Base-by-base conservation (phyloP, 495 filamentous ascomycete species). In the Collariella sp. region DNA sequence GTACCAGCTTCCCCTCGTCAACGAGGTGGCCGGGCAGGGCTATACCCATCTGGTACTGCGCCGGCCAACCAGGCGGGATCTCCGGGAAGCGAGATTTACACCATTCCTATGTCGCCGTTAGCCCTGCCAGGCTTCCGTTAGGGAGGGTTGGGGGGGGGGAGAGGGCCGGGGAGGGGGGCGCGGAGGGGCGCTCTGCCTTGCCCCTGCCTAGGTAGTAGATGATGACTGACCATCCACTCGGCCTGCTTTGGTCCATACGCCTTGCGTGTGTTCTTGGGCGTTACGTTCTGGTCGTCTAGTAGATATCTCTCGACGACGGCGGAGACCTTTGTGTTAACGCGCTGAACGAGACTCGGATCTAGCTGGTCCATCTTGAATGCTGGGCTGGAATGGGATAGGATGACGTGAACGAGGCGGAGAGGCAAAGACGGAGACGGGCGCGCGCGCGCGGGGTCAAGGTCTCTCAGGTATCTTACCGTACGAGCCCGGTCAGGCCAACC, bases 181-280 rank as follows among this genome's bases (percentile, higher is more conserved):
- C n/a, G n/a, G n/a, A n/a, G n/a, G n/a, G n/a, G n/a, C n/a, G n/a
- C n/a, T n/a, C n/a, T n/a, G n/a, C n/a, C n/a, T n/a, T n/a, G n/a
- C n/a, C n/a, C n/a, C n/a, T n/a, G n/a, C n/a, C n/a, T n/a, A n/a
- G n/a, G n/a, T n/a, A n/a, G n/a, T n/a, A n/a, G n/a, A n/a, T n/a
- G n/a, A n/a, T n/a, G n/a, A n/a, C n/a, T n/a, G n/a, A n/a, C n/a
- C n/a, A n/a, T n/a, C n/a, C n/a, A n/a, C n/a, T n/a, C n/a, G n/a
- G n/a, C n/a, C n/a, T n/a, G n/a, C n/a, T 1, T 40, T 78, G 11
- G 74, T 79, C 7, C 65, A 74, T 36, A 70, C 71, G 20, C 1
- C 41, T 26, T 24, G 23, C 41, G 6, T 26, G 22, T 7, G 18
- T 41, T 41, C 39, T 41, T 41, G 18, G 39, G 39, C 39, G 39